Base-by-base conservation (phyloP, 2,329 filamentous ascomycete genomes). In the Lomentospora prolificans region DNA sequence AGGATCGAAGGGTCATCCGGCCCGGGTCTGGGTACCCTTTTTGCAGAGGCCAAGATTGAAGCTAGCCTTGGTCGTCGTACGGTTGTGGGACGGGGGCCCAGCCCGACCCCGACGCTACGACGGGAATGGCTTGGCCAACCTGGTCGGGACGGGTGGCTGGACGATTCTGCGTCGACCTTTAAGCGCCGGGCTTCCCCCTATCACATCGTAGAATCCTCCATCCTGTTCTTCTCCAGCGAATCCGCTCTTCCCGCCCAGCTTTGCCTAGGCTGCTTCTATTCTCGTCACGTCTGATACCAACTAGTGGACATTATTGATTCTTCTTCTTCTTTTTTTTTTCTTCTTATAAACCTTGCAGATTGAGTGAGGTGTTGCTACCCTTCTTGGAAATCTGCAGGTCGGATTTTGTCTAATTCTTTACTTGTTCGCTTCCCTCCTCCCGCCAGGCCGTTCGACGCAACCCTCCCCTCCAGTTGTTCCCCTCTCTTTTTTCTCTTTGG, bases 161-260 rank as follows among this genome's bases (percentile, higher is more conserved):
- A 50, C 41, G 53, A 48, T 55, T 55, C 28, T 22, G 53, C 41
- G 14, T 36, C 27, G n/a, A 33, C 36, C 25, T 55, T 33, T 55
- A 55, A 55, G 53, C 53, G 53, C 53, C 53, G n/a, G 19, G 25
- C 22, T 12, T 33, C 28, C 39, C 53, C 53, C 53, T 50, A 55
- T 55, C 53, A 55, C 53, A 55, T 50, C 41, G 9, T 28, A 48
- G 53, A 33, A 31, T 27, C 46, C 17, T 24, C 27, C 27, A 17
- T 44, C 41, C 53, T 24, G 44, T 33, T 19, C 10, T 19, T 14
- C 44, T 22, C 12, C 44, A 48, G 44, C 44, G 44, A 48, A 48
- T 48, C 44, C 44, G 44, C 44, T 48, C 22, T 17, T 48, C 44
- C 36, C 44, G 44, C 44, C 22, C 44, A 48, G 44, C 44, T 17